Conservation (phyloP, 2,329 filamentous ascomycete genomes). For the Lomentospora prolificans region DNA sequence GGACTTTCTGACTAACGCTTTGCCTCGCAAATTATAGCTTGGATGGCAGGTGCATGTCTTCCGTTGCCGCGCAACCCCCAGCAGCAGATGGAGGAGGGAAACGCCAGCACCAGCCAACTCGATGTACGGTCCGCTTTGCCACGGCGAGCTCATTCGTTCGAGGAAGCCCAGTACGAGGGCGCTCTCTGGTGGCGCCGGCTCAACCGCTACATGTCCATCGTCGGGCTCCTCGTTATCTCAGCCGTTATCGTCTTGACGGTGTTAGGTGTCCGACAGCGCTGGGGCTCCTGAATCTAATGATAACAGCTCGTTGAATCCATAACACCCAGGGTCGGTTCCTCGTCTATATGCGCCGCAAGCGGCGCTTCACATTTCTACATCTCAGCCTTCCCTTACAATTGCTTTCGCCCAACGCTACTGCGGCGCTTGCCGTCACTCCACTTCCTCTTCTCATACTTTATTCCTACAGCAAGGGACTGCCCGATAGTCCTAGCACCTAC, state of each 20-base stretch:
- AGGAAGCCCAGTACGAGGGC: slow-evolving; percentile 39
- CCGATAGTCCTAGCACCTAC: too few species aligned
- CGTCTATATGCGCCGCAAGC: too few species aligned
- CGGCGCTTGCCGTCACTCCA: too few species aligned
- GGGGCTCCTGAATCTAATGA: slow-evolving; percentile 25
- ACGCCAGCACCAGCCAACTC: slow-evolving; percentile 27
- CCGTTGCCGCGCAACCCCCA: slow-evolving; percentile 55
- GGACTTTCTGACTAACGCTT: neutral
- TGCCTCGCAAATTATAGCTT: slow-evolving; percentile 37
- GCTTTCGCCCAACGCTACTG: too few species aligned
- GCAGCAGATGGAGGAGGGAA: neutral
- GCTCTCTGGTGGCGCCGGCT: slow-evolving; percentile 51
- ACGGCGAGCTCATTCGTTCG: slow-evolving; percentile 23
- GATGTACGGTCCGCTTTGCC: slow-evolving; percentile 26
- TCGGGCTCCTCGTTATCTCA: slow-evolving; percentile 44
- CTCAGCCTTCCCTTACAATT: too few species aligned
- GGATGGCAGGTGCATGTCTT: slow-evolving; percentile 70
- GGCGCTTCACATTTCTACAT: too few species aligned
- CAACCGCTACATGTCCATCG: slow-evolving; percentile 47
- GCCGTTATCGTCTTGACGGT: slow-evolving; percentile 41
- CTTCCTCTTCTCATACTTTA: too few species aligned
- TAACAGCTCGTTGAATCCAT: too few species aligned
- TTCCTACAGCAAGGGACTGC: too few species aligned
- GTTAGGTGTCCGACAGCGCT: slow-evolving; percentile 40
- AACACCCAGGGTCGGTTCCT: too few species aligned